Base-by-base conservation (phyloP, 352 stramenopile genomes). In the Globisporangium alternatum region DNA sequence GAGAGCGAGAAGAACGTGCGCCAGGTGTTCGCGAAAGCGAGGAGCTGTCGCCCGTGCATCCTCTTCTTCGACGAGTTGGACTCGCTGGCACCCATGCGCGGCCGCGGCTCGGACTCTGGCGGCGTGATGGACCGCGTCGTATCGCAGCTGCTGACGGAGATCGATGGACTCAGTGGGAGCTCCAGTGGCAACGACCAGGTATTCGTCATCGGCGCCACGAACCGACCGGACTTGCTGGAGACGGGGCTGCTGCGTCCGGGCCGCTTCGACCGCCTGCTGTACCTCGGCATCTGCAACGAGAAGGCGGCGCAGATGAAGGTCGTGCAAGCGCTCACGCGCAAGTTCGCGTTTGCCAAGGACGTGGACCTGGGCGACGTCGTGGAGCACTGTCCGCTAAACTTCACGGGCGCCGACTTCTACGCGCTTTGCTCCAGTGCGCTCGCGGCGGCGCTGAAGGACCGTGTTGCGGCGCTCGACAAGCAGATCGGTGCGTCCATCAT, bases 1-100 rank as follows among this genome's bases (percentile, higher is more conserved):
- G 97, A 99, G 77, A 98, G 89, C 48, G 97, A 99, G 76, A 96
- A 96, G 41, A 98, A 98, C 66, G 89, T 99, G 28, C 87, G 97
- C 9, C 86, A 95, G 57, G 84, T 98, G 2, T 99, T 99, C 78
- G 82, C 82, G 19, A 97, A 76, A 67, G 86, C 88, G 25, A 74
- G 88, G 21, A 91, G 84, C 64, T 90, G 81, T 56, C 75, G 82
- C 10, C 89, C 91, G 33, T 96, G 88, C 56, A 89, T 98, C 55
- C 67, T 98, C 3, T 98, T 98, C 70, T 98, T 98, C 53, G 93
- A 98, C 68, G 93, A 98, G 61, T 58, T 98, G 6, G 93, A 98
- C 57, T 96, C 93, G 25, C 74, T 97, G 15, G 90, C 85, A 13
- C 88, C 86, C 2, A 91, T 91, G 80, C 91, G 95, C 37, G 95